Percentiles rank a stretch among this genome's conserved stretches.
These are phyloP conservation scores for Colletotrichum sp. DNA, from an alignment of 2,329 filamentous ascomycete genomes.

Conservation along the genomic window DNA sequence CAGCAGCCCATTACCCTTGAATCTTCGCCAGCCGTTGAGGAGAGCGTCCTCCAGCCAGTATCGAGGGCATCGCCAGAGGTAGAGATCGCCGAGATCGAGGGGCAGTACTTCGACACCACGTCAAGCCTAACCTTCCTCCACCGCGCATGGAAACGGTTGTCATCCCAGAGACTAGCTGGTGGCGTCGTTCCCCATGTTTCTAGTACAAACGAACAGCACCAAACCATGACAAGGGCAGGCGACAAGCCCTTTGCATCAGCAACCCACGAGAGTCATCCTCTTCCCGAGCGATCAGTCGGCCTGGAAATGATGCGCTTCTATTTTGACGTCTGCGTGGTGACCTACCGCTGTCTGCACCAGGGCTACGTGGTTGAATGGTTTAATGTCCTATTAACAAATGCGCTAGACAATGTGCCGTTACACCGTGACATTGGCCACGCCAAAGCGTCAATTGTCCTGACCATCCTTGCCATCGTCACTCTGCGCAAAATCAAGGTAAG, in stretches of 20 bases:
- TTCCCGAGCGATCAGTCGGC: constrained; percentile 22
- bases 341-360: constrained; percentile 61
- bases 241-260: constrained; percentile 31
- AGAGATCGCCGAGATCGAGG: constrained; percentile 44
- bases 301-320: constrained; percentile 44
- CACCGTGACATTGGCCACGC: constrained; percentile 44
- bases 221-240: constrained; percentile 30
- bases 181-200: constrained; percentile 26
- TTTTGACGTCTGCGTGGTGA: constrained; percentile 64
- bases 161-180: constrained; percentile 16
- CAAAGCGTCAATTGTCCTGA: constrained; percentile 50
- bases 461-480: constrained; percentile 52
- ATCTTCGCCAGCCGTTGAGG: neutral
- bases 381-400: constrained; percentile 39
- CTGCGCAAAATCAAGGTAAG: constrained; percentile 46
- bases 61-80: constrained; percentile 30
- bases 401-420: constrained; percentile 38
- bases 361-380: constrained; percentile 55
- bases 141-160: constrained; percentile 56
- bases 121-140: constrained; percentile 62
- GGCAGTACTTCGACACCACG: constrained; percentile 60
- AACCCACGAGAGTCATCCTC: constrained; percentile 4
- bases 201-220: constrained; percentile 25
- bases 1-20: neutral
- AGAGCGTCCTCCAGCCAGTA: constrained; percentile 19